A percentile compares a stretch with the other conserved stretches of the same genome.
Conservation (phyloP, 2,329 filamentous ascomycete genomes). For the Westerdykella ornata region DNA sequence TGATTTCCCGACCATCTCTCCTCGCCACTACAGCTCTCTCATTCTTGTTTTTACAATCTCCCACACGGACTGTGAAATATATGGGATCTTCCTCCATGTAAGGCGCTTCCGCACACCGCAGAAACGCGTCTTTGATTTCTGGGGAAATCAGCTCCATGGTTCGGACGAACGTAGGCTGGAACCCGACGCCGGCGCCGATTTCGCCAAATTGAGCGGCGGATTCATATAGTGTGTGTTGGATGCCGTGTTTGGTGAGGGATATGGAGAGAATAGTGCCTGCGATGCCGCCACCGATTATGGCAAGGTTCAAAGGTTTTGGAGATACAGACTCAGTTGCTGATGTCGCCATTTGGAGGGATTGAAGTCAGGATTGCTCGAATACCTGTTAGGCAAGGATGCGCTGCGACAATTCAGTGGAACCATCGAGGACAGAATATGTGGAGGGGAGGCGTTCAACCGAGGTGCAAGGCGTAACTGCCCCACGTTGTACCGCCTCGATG, state of each 20-base stretch:
- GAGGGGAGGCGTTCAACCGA: no score
- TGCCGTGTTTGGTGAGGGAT: slow-evolving; percentile 42
- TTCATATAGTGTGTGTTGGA: slow-evolving; percentile 50
- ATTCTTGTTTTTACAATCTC: slow-evolving; percentile 18
- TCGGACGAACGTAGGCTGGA: slow-evolving; percentile 29
- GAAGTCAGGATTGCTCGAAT: no score
- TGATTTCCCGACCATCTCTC: slow-evolving; percentile 9
- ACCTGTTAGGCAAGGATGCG: no score
- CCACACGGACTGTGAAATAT: slow-evolving; percentile 17
- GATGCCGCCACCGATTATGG: slow-evolving; percentile 56
- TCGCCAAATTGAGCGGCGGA: slow-evolving; percentile 49
- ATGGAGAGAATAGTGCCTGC: slow-evolving; percentile 49
- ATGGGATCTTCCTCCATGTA: not conserved
- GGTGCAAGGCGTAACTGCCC: no score
- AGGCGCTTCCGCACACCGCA: not conserved
- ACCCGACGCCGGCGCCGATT: slow-evolving; percentile 53
- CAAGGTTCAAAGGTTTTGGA: slow-evolving; percentile 38
- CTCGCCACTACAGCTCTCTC: slow-evolving; percentile 7
- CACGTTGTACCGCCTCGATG: no score
- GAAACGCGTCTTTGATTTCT: slow-evolving; percentile 19
- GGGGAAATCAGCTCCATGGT: slow-evolving; percentile 41
- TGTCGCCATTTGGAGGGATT: no score
- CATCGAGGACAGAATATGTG: no score
- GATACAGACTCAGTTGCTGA: not conserved
- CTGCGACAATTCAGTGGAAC: no score